Evolutionary conservation across 768 basidiomycete species (phyloP).

Genomic region (Mycena chlorophos): DNA sequence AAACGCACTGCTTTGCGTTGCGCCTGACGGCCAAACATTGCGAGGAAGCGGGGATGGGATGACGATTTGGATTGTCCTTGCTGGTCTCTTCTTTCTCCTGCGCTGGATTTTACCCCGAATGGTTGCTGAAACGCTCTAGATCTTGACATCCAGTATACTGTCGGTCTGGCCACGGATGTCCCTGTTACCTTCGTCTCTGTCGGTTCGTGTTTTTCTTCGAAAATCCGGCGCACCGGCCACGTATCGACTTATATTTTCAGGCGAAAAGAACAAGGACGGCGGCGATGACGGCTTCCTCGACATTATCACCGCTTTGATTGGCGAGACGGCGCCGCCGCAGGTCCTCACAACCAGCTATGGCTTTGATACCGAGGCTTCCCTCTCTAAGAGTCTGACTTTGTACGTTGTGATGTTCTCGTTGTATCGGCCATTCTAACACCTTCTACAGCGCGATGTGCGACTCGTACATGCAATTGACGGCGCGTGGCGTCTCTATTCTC

Average conservation of each 20-base stretch:
- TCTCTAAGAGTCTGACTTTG: constrained; percentile 16
- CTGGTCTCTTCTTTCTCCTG: neutral
- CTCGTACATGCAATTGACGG: neutral
- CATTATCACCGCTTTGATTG: constrained; percentile 17
- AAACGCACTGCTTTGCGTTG: too few species aligned
- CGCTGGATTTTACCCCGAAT: too few species aligned
- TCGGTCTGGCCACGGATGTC: constrained; percentile 28
- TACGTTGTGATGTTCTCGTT: neutral
- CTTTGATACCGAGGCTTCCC: constrained; percentile 45
- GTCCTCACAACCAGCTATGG: constrained; percentile 52
- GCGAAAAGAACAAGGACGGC: constrained; percentile 11
- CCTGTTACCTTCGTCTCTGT: constrained; percentile 28
- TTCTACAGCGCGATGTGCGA: neutral
- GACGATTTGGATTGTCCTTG: too few species aligned
- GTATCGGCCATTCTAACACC: neutral
- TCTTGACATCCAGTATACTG: constrained; percentile 30
- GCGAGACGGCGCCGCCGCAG: constrained; percentile 33
- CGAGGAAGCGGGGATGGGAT: too few species aligned
- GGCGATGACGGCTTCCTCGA: constrained; percentile 20
- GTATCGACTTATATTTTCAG: constrained; percentile 11
- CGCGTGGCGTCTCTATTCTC: neutral
- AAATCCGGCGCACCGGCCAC: constrained; percentile 13
- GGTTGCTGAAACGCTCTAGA: too few species aligned
- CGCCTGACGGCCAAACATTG: too few species aligned
- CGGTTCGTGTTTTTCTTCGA: constrained; percentile 8